Evolutionary conservation across 139 green algal species (phyloP).

Genomic region (Picochlorum costavermella): DNA sequence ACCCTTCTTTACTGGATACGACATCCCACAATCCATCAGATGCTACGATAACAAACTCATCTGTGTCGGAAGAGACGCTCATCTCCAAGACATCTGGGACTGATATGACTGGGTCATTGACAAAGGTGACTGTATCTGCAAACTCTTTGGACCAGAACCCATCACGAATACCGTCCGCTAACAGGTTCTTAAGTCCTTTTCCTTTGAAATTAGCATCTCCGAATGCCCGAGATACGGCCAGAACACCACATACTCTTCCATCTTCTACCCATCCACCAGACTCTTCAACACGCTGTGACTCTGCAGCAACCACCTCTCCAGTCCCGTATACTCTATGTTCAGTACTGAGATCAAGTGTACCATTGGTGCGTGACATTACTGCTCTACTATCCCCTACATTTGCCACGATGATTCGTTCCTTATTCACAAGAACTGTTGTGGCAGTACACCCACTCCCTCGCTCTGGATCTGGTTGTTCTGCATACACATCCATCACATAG

Average conservation of each 20-base stretch:
- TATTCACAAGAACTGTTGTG: constrained; percentile 17
- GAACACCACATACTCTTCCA: constrained; percentile 64
- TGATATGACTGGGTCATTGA: constrained; percentile 44
- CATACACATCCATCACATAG: not conserved
- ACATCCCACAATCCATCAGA: constrained; percentile 65
- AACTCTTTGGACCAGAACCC: constrained; percentile 39
- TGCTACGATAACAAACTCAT: constrained; percentile 69
- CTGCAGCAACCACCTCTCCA: constrained; percentile 20
- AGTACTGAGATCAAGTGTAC: constrained; percentile 30
- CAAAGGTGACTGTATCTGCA: constrained; percentile 32
- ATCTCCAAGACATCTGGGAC: constrained; percentile 50
- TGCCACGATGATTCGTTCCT: constrained; percentile 49
- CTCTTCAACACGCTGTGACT: constrained; percentile 36
- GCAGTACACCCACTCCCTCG: constrained; percentile 24
- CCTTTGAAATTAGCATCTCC: constrained; percentile 65
- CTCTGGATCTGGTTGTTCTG: constrained; percentile 24
- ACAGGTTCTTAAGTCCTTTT: constrained; percentile 30
- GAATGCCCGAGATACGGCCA: constrained; percentile 69
- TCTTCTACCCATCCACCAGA: constrained; percentile 53
- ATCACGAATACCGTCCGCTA: constrained; percentile 33
- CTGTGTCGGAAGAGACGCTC: constrained; percentile 23
- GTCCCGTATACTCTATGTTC: constrained; percentile 50
- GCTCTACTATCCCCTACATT: constrained; percentile 69
- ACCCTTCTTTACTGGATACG: constrained; percentile 35
- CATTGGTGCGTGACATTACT: constrained; percentile 44